Evolutionary conservation across 495 filamentous ascomycete species (phyloP).

Genomic region (Trichoderma asperelloides): DNA sequence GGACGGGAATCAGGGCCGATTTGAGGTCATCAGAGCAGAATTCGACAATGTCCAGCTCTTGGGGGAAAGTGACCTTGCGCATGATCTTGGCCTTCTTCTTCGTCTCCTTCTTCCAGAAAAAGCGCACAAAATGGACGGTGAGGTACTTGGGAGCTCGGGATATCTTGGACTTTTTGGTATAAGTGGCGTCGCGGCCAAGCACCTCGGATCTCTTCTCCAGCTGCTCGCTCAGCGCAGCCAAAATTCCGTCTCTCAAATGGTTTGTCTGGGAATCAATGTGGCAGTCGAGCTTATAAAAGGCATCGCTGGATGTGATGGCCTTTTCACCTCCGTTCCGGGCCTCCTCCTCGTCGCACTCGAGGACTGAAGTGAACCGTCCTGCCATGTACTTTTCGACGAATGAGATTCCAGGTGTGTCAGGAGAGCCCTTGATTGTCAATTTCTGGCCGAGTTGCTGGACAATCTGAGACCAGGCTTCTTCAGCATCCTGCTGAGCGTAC

Average conservation of each 20-base stretch:
- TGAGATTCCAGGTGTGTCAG: constrained; percentile 38
- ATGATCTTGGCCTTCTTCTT: constrained; percentile 99
- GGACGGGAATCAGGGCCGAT: constrained; percentile 74
- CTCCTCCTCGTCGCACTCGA: constrained; percentile 74
- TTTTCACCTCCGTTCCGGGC: constrained; percentile 71
- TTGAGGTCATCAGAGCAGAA: constrained; percentile 88
- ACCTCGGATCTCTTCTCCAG: constrained; percentile 79
- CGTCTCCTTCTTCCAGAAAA: constrained; percentile 91
- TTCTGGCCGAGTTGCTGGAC: constrained; percentile 75
- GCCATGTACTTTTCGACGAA: constrained; percentile 89
- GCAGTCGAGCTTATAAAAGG: constrained; percentile 89
- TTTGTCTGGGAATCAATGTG: constrained; percentile 82
- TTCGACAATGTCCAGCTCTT: constrained; percentile 86
- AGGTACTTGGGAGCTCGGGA: constrained; percentile 87
- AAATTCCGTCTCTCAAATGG: constrained; percentile 79
- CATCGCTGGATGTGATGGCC: constrained; percentile 53
- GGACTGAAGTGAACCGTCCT: constrained; percentile 64
- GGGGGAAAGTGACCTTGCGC: constrained; percentile 94
- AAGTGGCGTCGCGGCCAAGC: constrained; percentile 68
- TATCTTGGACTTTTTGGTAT: constrained; percentile 85
- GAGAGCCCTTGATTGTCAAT: constrained; percentile 51
- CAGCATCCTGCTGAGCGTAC: constrained; percentile 93
- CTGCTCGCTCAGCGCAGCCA: constrained; percentile 73
- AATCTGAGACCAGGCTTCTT: constrained; percentile 98
- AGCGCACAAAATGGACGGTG: constrained; percentile 94